Evolutionary conservation across 306 rosid genomes (phyloP), one percentile per base, ranked within the genome.

Genomic region (Trifolium fragiferum): DNA sequence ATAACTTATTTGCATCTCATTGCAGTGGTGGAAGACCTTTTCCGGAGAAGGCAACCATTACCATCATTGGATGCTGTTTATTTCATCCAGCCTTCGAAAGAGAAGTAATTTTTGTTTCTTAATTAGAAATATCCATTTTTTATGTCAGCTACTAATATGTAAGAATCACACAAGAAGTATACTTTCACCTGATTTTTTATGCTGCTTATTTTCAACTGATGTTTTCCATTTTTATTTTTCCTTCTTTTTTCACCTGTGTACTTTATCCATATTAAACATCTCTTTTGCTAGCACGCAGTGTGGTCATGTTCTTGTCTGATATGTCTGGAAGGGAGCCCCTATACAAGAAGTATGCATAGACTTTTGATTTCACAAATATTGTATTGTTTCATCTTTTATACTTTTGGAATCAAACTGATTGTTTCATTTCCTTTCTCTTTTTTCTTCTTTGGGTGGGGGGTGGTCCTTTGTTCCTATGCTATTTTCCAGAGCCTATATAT

Each of bases 271-370:
- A 82, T 74, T 88, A 82, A 91, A 78, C 71, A 66, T 53, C 21
- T 84, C 82, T 87, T 81, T 82, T 89, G 82, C 92, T 89, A 87
- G 91, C 89, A 74, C 86, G 96, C 97, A 94, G 98, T 87, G 75
- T 94, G 61, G 86, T 91, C 79, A 90, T 94, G 97, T 88, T 94
- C 86, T 84, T 91, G 79, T 94, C 97, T 37, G 98, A 94, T 90
- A 91, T 94, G 97, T 91, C 98, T 65, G 98, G 98, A 82, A 91
- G 95, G 87, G 96, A 94, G 85, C 97, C 98, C 63, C 79, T 94
- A 14, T 94, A 94, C 86, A 91, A 75, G 85, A 94, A 90, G 98
- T 94, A 91, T 41, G 97, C 18, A 18, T 47, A 80, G 51, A 40
- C 51, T 68, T 68, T 50, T 57, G 7, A 13, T 55, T 70, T 46